These are phyloP conservation scores for Phytophthora ramorum DNA, from an alignment of 352 stramenopile genomes.

Conservation along the genomic window DNA sequence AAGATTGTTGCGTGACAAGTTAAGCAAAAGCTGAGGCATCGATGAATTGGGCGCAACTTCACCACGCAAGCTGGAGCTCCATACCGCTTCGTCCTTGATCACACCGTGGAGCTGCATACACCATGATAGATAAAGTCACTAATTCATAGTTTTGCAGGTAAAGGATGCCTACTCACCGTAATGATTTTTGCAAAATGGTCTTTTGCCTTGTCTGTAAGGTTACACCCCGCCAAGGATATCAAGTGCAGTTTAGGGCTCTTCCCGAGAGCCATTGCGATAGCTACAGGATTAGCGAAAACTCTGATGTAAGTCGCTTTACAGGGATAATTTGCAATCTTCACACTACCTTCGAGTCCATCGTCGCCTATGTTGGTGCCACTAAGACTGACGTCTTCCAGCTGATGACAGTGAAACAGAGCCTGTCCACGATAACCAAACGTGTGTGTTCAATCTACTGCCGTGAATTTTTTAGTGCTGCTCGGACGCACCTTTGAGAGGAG, in stretches of 20 bases:
- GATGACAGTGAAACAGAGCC: slow-evolving; percentile 38
- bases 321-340: background rate
- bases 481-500: slow-evolving; percentile 42
- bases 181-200: slow-evolving; percentile 68
- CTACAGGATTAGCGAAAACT: slow-evolving; percentile 13
- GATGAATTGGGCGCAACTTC: slow-evolving; percentile 21
- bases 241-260: slow-evolving; percentile 48
- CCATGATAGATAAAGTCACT: background rate
- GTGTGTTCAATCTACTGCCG: background rate
- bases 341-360: slow-evolving; percentile 33
- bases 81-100: slow-evolving; percentile 57
- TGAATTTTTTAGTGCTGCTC: background rate
- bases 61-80: slow-evolving; percentile 64
- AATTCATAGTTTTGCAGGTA: background rate
- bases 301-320: background rate
- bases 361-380: slow-evolving; percentile 31
- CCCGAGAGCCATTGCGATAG: slow-evolving; percentile 47
- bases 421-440: slow-evolving; percentile 8
- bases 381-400: slow-evolving; percentile 39
- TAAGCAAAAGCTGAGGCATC: slow-evolving; percentile 44
- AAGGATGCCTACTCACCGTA: slow-evolving; percentile 31
- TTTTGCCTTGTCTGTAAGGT: slow-evolving; percentile 58
- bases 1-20: slow-evolving; percentile 57
- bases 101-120: slow-evolving; percentile 55
- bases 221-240: slow-evolving; percentile 52